Conservation (phyloP, 495 filamentous ascomycete genomes). For the Penicillium argentinense region DNA sequence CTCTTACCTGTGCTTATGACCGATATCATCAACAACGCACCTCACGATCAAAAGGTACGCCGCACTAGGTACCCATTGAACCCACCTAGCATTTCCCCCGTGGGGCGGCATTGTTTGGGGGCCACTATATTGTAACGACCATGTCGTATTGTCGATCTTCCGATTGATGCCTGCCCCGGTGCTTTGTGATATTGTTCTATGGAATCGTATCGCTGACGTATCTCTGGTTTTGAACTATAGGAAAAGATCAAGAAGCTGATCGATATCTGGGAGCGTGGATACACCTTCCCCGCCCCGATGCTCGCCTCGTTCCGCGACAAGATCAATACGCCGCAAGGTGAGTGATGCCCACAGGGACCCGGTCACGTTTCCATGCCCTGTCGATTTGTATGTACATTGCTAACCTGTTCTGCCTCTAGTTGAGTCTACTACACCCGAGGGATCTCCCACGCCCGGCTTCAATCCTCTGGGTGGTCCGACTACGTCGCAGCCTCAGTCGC, state of each 20-base stretch:
- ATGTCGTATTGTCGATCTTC: not conserved
- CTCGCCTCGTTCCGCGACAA: conserved; percentile 84
- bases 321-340: conserved; percentile 67
- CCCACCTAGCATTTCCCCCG: not conserved
- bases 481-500: conserved; percentile 15
- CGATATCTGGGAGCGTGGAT: conserved; percentile 96
- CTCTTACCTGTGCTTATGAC: conserved; percentile 91
- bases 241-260: conserved; percentile 95
- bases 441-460: conserved; percentile 67
- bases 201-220: conserved; percentile 51
- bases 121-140: conserved; percentile 3
- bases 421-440: conserved; percentile 76
- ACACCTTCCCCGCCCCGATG: conserved; percentile 83
- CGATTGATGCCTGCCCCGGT: conserved; percentile 5
- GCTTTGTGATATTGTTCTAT: conserved; percentile 5
- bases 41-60: conserved; percentile 98
- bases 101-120: conserved; percentile 9
- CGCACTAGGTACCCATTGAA: conserved; percentile 37
- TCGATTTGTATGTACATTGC: not conserved
- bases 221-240: conserved; percentile 55
- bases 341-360: conserved; percentile 38
- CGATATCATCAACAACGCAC: conserved; percentile 85
- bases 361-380: not conserved
- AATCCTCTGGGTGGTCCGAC: conserved; percentile 28
- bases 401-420: conserved; percentile 40